These are phyloP conservation scores for Quercus phellos DNA, from an alignment of 331 rosid species.

Conservation along the genomic window DNA sequence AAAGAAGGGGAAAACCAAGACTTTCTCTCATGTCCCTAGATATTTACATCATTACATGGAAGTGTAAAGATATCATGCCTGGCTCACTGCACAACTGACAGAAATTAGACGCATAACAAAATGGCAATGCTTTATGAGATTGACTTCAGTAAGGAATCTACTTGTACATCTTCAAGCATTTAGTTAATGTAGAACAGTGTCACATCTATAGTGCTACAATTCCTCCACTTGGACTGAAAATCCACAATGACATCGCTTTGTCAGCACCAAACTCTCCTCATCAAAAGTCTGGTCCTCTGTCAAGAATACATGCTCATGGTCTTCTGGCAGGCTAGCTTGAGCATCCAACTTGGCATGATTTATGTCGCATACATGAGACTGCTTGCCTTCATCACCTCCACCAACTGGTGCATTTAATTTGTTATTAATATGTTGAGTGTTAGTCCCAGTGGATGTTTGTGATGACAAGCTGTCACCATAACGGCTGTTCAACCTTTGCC, in stretches of 20 bases:
- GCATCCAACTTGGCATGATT: conserved; percentile 9
- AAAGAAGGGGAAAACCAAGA: too few species aligned
- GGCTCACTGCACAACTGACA: too few species aligned
- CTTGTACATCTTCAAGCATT: too few species aligned
- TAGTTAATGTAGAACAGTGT: neutral
- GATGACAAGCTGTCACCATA: conserved; percentile 44
- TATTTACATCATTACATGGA: too few species aligned
- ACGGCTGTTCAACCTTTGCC: conserved; percentile 68
- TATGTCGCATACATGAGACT: conserved; percentile 16
- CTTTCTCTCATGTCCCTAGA: too few species aligned
- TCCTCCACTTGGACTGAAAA: conserved; percentile 85
- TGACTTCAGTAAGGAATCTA: too few species aligned
- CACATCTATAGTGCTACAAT: conserved; percentile 34
- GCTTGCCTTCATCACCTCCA: conserved; percentile 25
- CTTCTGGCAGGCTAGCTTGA: conserved; percentile 23
- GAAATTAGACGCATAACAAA: too few species aligned
- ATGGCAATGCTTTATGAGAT: too few species aligned
- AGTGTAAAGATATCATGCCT: too few species aligned
- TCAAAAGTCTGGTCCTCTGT: conserved; percentile 61
- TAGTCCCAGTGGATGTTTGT: conserved; percentile 11
- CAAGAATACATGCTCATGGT: conserved; percentile 68
- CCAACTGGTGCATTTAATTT: conserved; percentile 24
- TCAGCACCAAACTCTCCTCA: conserved; percentile 46
- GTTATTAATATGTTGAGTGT: conserved; percentile 11
- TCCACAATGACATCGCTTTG: conserved; percentile 75